Conservation (phyloP, 257 asterid species). For the Paraleonurus japonicus region DNA sequence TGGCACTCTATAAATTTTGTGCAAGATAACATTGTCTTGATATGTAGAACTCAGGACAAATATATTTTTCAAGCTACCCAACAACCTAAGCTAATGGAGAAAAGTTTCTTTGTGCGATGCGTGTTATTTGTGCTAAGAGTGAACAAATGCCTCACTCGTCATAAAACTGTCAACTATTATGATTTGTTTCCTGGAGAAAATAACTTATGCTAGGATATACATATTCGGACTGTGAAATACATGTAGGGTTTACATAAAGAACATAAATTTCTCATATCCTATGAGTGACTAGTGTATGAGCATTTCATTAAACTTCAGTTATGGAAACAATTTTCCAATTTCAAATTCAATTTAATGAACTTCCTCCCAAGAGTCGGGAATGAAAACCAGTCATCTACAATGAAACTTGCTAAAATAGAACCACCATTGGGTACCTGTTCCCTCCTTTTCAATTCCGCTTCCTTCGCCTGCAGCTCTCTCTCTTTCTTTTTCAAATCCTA, state of each 20-base stretch:
- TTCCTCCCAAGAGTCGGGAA: neutral
- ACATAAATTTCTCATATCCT: neutral
- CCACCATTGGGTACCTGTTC: slow-evolving; percentile 63
- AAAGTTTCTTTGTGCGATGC: neutral
- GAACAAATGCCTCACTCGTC: neutral
- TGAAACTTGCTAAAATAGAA: slow-evolving; percentile 9
- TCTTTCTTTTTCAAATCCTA: slow-evolving; percentile 89
- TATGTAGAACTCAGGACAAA: slow-evolving; percentile 5
- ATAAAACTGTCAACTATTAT: neutral
- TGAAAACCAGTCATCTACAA: neutral
- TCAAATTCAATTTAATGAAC: neutral
- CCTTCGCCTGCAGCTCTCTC: slow-evolving; percentile 88
- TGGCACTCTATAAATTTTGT: neutral
- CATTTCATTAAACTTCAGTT: neutral
- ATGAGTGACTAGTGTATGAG: neutral
- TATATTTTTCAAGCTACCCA: neutral
- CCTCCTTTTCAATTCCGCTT: slow-evolving; percentile 80
- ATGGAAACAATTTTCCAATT: neutral
- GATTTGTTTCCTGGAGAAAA: neutral
- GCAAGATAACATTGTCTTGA: neutral
- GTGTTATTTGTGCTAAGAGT: neutral
- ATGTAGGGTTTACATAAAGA: neutral
- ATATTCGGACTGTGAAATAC: neutral
- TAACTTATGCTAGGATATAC: neutral
- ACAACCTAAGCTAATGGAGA: slow-evolving; percentile 3